Percentiles rank a stretch among this genome's conserved stretches.
Conservation (phyloP, 2,329 filamentous ascomycete genomes). For the Ophiostoma novo-ulmi region DNA sequence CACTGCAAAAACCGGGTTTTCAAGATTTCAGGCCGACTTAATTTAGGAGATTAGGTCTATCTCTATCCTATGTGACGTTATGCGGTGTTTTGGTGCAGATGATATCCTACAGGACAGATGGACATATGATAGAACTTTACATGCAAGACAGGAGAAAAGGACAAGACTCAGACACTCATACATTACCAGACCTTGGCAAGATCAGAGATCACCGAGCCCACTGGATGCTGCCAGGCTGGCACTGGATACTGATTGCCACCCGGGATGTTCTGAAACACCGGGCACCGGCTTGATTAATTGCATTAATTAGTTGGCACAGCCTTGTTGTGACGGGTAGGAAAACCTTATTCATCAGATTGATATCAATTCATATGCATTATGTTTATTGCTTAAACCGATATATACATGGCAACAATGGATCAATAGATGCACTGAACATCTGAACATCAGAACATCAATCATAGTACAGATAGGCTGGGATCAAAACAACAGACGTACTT, state of each 20-base stretch:
- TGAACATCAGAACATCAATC: too few relatives aligned
- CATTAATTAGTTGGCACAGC: background rate
- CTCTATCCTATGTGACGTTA: background rate
- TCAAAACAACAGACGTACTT: background rate
- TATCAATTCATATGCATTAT: too few relatives aligned
- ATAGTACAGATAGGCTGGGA: too few relatives aligned
- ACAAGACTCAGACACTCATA: background rate
- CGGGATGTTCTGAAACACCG: background rate
- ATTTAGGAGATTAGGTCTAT: background rate
- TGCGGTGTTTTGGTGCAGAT: background rate
- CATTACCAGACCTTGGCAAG: background rate
- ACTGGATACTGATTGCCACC: background rate
- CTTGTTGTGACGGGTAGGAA: background rate
- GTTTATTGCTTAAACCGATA: too few relatives aligned
- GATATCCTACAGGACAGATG: background rate
- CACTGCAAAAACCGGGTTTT: slow-evolving; percentile 14
- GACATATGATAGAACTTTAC: background rate
- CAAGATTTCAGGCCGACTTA: background rate
- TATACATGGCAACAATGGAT: too few relatives aligned
- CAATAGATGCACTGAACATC: too few relatives aligned
- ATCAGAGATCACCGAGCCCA: background rate
- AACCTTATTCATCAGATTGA: background rate
- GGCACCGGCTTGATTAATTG: background rate
- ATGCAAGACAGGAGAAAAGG: background rate
- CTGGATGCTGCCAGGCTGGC: background rate